Evolutionary conservation across 768 basidiomycete species (phyloP).

Genomic region (Pulveroboletus sp.): DNA sequence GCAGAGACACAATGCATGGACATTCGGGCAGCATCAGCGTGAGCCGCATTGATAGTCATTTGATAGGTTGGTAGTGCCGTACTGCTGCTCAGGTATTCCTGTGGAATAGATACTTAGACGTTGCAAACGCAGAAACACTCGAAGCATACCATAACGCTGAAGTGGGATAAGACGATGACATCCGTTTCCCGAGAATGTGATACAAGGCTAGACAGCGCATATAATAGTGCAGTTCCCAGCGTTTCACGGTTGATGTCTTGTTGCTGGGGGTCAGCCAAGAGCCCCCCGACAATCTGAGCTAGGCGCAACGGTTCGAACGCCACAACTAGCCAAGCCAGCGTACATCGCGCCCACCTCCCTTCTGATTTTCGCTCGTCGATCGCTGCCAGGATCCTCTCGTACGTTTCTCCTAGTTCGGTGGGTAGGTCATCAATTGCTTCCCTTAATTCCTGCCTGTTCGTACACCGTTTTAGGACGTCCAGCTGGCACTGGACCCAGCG

Average conservation of each 20-base stretch:
- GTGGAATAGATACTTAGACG: not conserved
- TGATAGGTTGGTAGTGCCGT: not conserved
- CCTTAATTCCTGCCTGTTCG: not conserved
- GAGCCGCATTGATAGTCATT: not conserved
- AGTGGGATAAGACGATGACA: not conserved
- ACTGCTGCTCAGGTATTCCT: not conserved
- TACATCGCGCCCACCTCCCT: no score
- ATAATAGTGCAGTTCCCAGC: no score
- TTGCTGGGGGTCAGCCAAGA: no score
- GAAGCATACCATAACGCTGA: no score
- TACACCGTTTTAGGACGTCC: not conserved
- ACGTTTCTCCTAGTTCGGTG: not conserved
- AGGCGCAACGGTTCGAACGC: no score
- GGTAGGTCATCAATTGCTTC: not conserved
- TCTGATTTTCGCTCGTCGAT: not conserved
- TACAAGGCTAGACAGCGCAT: no score
- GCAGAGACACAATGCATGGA: not conserved
- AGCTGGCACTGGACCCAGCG: not conserved
- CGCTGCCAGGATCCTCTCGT: not conserved
- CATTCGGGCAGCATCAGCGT: not conserved
- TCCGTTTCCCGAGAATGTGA: not conserved
- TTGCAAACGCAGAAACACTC: not conserved
- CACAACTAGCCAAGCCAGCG: no score
- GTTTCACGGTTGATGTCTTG: no score
- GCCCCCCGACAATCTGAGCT: no score